Conservation (phyloP, 2,329 filamentous ascomycete species). For the Arthrobotrys sphaeroides region DNA sequence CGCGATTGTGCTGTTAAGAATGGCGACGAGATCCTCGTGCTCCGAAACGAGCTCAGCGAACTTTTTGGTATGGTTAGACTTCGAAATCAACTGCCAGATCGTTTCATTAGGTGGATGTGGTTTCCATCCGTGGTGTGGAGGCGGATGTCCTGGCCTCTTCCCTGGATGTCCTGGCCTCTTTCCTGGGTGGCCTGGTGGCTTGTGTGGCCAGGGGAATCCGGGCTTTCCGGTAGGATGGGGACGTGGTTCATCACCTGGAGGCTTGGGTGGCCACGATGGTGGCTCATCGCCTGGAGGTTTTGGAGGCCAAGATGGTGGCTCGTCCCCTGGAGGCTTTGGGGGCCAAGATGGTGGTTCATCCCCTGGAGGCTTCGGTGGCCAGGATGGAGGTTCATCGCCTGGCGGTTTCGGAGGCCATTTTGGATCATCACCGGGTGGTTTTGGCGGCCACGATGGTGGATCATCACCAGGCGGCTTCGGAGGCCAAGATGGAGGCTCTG, state of each 20-base stretch:
- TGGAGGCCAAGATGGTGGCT: not conserved
- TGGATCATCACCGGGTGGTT: conserved; percentile 1
- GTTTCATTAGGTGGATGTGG: conserved; percentile 69
- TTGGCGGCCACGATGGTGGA: not conserved
- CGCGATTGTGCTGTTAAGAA: conserved; percentile 76
- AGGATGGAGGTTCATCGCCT: not conserved
- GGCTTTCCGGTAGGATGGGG: not conserved
- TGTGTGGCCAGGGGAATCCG: not conserved
- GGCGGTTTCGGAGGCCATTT: not conserved
- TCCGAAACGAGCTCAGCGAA: conserved; percentile 79
- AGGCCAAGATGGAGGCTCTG: conserved; percentile 9
- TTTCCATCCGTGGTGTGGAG: conserved; percentile 10
- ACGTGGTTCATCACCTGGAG: conserved; percentile 9
- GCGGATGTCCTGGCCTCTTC: not conserved
- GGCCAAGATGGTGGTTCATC: not conserved
- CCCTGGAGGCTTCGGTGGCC: not conserved
- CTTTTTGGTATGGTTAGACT: conserved; percentile 78
- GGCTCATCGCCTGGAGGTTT: conserved; percentile 1
- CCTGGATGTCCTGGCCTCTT: not conserved
- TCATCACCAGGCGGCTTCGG: conserved; percentile 5
- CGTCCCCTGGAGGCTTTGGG: not conserved
- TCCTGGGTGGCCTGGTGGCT: not conserved
- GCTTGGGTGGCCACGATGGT: not conserved
- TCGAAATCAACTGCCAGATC: conserved; percentile 80
- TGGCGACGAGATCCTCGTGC: conserved; percentile 74